Evolutionary conservation across 2,329 filamentous ascomycete genomes (phyloP).

Genomic region (Cladophialophora yegresii): DNA sequence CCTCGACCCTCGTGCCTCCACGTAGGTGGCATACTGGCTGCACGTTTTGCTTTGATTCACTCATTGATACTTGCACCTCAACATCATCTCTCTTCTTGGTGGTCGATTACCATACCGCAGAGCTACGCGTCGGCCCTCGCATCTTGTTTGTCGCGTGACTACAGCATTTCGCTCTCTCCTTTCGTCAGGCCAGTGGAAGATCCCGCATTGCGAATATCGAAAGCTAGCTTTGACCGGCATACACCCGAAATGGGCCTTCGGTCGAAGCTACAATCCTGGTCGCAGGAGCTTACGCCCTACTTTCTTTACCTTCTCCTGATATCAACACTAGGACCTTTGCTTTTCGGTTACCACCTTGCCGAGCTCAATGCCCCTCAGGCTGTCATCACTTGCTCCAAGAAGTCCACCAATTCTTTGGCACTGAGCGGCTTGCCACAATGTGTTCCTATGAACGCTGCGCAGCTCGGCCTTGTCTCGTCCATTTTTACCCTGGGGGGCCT

Average conservation of each 20-base stretch:
- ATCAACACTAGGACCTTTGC: conserved; percentile 81
- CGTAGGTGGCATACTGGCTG: neutral
- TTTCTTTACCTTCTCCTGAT: conserved; percentile 74
- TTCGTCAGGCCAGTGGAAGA: neutral
- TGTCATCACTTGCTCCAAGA: conserved; percentile 81
- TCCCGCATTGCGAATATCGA: neutral
- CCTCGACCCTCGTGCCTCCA: neutral
- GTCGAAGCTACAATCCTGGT: conserved; percentile 28
- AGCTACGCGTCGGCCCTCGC: neutral
- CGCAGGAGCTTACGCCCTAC: conserved; percentile 54
- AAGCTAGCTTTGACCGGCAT: neutral
- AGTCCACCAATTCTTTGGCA: conserved; percentile 65
- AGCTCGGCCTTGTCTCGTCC: conserved; percentile 87
- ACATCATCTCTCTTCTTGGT: neutral
- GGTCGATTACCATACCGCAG: neutral
- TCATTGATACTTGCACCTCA: neutral
- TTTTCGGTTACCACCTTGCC: conserved; percentile 92
- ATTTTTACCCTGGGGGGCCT: conserved; percentile 90
- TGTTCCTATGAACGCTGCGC: conserved; percentile 79
- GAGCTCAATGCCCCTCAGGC: conserved; percentile 95
- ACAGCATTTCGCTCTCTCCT: neutral
- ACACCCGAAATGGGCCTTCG: conserved; percentile 21
- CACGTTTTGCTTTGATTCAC: neutral
- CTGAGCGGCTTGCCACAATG: conserved; percentile 67
- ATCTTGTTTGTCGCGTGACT: neutral